phyloP scores from a whole-genome alignment of 257 asterid genomes.

The Marsdenia floribunda region DNA sequence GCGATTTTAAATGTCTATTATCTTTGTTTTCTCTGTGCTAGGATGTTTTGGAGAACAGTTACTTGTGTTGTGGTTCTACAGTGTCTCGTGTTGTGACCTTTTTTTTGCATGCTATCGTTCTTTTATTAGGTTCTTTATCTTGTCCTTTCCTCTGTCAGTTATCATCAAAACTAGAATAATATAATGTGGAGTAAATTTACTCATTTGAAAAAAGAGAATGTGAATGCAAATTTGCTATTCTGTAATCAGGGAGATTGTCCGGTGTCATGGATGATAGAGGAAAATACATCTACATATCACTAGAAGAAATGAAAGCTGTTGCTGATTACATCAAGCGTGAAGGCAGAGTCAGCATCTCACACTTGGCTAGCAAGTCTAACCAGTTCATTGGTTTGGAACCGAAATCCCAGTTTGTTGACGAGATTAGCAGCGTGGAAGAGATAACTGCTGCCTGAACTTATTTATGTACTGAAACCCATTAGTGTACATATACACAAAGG shows the following conservation, averaged over 20 bases:
- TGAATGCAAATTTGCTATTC: background rate
- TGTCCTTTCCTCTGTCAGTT: background rate
- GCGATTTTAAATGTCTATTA: background rate
- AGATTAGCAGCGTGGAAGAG: conserved; percentile 53
- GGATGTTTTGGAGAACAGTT: background rate
- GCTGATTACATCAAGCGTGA: conserved; percentile 90
- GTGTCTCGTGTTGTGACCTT: background rate
- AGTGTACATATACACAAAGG: background rate
- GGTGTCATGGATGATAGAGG: conserved; percentile 99
- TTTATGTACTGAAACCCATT: conserved; percentile 1
- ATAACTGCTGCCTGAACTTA: conserved; percentile 42
- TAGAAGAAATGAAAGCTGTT: conserved; percentile 94
- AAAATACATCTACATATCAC: conserved; percentile 81
- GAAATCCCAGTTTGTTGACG: conserved; percentile 54
- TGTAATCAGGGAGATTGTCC: conserved; percentile 68
- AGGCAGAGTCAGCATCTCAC: conserved; percentile 93
- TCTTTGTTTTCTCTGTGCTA: background rate
- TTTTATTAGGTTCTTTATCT: background rate
- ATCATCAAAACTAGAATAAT: background rate
- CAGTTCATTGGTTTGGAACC: conserved; percentile 95
- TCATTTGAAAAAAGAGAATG: background rate
- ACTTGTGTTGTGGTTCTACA: background rate
- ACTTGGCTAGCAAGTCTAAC: conserved; percentile 92
- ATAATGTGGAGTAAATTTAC: background rate
- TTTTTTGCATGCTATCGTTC: background rate